Percentiles rank a stretch among this genome's conserved stretches.
phyloP scores from a whole-genome alignment of 371 early-diverging fungal species.

The Nematocida displodere region DNA sequence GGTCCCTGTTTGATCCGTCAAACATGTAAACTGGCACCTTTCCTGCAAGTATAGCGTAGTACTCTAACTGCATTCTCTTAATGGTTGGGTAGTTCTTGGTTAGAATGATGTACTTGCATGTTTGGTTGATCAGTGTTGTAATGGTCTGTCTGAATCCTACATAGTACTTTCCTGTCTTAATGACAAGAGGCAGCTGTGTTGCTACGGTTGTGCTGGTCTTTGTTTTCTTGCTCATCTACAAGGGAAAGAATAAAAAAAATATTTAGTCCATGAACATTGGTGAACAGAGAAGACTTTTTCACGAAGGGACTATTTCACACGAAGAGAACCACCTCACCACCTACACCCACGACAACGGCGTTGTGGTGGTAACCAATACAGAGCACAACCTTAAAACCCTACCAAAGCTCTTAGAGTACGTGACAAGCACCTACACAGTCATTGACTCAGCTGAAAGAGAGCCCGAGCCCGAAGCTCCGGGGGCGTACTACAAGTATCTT shows the following conservation, averaged over 20 bases:
- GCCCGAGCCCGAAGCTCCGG: background rate
- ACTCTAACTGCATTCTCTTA: conserved; percentile 62
- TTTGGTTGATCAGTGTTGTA: conserved; percentile 56
- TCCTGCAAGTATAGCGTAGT: conserved; percentile 63
- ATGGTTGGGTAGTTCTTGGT: conserved; percentile 61
- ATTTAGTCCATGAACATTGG: background rate
- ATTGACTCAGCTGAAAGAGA: background rate
- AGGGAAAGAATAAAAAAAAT: conserved; percentile 24
- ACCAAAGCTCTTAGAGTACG: background rate
- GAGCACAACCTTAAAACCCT: background rate
- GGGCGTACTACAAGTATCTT: background rate
- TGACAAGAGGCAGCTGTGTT: conserved; percentile 64
- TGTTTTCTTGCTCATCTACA: conserved; percentile 47
- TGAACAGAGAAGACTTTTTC: background rate
- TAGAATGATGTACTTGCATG: conserved; percentile 62
- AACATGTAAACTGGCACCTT: conserved; percentile 64
- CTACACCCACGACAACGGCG: conserved; percentile 30
- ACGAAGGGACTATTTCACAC: conserved; percentile 2
- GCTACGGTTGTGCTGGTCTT: conserved; percentile 46
- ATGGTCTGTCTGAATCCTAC: conserved; percentile 63
- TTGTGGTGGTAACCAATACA: conserved; percentile 8
- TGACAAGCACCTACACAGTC: conserved; percentile 16
- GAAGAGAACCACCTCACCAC: background rate
- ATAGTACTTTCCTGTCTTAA: conserved; percentile 65
- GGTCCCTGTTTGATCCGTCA: conserved; percentile 64